Base-by-base conservation (phyloP, 2,329 filamentous ascomycete genomes). In the Colletotrichum euphorbiae region DNA sequence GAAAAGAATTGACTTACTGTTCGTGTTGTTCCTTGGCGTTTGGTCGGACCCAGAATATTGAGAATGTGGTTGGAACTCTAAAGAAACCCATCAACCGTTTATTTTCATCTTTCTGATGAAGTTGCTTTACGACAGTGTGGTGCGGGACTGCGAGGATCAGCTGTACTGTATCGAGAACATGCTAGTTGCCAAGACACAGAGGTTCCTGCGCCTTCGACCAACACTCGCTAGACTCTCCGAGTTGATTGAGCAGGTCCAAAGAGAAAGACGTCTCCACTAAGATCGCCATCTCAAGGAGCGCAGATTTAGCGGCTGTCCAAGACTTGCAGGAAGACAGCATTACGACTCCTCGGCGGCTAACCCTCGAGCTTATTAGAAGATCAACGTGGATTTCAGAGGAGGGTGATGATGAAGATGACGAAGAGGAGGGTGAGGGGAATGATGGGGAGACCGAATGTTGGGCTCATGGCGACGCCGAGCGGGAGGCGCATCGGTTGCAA, bases 71-170 rank as follows among this genome's bases (percentile, higher is more conserved):
- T 28, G 28, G 7, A 28, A 28, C 6, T 8, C 28, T 28, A 28
- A 28, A 6, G 28, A 8, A 6, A 28, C 28, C 6, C 28, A 28
- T 28, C 28, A 28, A 28, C 7, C 28, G 28, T n/a, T n/a, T n/a
- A n/a, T n/a, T n/a, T n/a, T n/a, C n/a, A 3, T 55, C 74, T 3
- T 72, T 73, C 71, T 69, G 69, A 13, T 70, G 72, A 4, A 72
- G 71, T 48, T 77, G 73, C 72, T 38, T 15, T 38, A 67, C 67
- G 17, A 64, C 61, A 3, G 70, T 2, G 74, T 77, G 2, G 68
- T 72, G 3, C 71, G 74, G 71, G 75, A 76, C 19, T 77, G 76
- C 76, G 55, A 72, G 73, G 59, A 40, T 2, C 57, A 67, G 15
- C n/a, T 67, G 31, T 15, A 50, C 43, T 62, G 64, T 19, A 62